Base-by-base conservation (phyloP, 148 eudicot genomes). In the Chenopodium album region DNA sequence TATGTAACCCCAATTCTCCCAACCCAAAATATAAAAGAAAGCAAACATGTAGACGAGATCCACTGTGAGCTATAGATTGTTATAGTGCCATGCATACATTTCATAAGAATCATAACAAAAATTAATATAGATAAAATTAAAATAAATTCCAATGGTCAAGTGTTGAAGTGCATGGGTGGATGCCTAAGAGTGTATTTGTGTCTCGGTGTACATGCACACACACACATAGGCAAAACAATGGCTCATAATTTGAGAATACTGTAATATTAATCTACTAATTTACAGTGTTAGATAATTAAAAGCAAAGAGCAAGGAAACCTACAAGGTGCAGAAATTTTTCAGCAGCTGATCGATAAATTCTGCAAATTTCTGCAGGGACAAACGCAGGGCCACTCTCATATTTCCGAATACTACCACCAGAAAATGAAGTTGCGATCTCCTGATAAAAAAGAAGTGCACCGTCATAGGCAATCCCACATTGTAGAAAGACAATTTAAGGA, bases 351-450 rank as follows among this genome's bases (percentile, higher is more conserved):
- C 94, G 93, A 71, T 83, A 94, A 63, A 88, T 86, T 79, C 93
- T 91, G 91, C 97, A 94, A 87, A 92, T 88, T 90, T 97, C 99
- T 80, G 90, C 97, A 79, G 99, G 97, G 84, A 91, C 92, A 88
- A 94, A 92, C 77, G 97, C 94, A 76, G 92, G 99, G 37, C 97
- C 99, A 85, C 86, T 76, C 75, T 94, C 98, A 78, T 85, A 90
- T 26, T 94, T 91, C 46, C 94, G 88, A 71, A 83, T 85, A 82
- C 99, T 92, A 78, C 97, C 92, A 69, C 89, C 94, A 85, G 98
- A 89, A 84, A 94, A 97, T 75, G 97, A 92, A 34, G 94, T 74
- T 69, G 94, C 94, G 73, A 97, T 87, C 89, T 94, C 99, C 99
- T 97, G 95, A 56, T 80, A 82, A 75, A 79, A 48, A 69, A 48